These are phyloP conservation scores for Tulasnella sp. DNA, from an alignment of 768 basidiomycete species.

Conservation along the genomic window DNA sequence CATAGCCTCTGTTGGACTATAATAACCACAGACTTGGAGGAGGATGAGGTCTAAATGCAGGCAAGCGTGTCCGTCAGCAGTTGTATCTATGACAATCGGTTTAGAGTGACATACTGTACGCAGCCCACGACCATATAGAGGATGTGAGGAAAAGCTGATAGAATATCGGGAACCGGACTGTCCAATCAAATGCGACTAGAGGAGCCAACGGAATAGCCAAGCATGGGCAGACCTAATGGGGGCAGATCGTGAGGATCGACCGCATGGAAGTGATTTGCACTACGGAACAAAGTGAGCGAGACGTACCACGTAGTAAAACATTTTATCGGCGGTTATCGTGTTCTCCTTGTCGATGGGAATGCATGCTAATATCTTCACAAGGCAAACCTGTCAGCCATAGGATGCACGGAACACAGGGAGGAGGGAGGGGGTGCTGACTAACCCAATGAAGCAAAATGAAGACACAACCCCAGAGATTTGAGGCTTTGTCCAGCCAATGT, in stretches of 20 bases:
- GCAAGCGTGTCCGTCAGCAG: too few relatives aligned
- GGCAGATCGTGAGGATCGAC: not conserved
- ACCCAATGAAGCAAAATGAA: constrained; percentile 28
- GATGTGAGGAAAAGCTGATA: constrained; percentile 36
- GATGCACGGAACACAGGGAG: too few relatives aligned
- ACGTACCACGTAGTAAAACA: constrained; percentile 28
- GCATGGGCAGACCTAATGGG: constrained; percentile 12
- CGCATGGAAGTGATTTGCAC: not conserved
- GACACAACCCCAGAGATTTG: constrained; percentile 4
- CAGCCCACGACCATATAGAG: constrained; percentile 33
- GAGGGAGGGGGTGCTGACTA: not conserved
- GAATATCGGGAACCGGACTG: constrained; percentile 30
- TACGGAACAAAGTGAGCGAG: not conserved
- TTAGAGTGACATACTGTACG: constrained; percentile 8
- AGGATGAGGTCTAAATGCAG: constrained; percentile 12
- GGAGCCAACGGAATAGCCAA: constrained; percentile 34
- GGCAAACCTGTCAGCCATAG: not conserved
- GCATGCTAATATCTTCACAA: constrained; percentile 11
- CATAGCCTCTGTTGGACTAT: constrained; percentile 5
- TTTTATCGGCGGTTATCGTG: constrained; percentile 22
- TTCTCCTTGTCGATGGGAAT: constrained; percentile 27
- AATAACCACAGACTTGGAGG: constrained; percentile 33
- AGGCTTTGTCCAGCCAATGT: not conserved
- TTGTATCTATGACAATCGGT: too few relatives aligned
- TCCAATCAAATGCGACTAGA: constrained; percentile 37